Evolutionary conservation across 768 basidiomycete genomes (phyloP).

Genomic region (Leccinellum luteum): DNA sequence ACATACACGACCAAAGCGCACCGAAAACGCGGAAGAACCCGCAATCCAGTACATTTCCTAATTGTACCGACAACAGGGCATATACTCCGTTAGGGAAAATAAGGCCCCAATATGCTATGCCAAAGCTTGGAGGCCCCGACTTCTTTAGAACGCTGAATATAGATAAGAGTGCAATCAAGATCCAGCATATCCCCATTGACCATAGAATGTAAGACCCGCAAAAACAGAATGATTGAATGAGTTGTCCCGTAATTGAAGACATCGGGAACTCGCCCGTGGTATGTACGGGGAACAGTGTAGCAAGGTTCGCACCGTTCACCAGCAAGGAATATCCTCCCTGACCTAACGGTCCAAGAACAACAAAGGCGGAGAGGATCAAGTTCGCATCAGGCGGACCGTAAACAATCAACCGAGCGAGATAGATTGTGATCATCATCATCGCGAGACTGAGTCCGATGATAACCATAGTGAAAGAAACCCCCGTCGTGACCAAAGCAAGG

Average conservation of each 20-base stretch:
- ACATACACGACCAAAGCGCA: conserved; percentile 50
- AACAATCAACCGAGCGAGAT: conserved; percentile 43
- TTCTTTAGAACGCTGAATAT: conserved; percentile 33
- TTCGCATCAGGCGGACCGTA: conserved; percentile 39
- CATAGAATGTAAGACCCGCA: conserved; percentile 47
- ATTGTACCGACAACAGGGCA: conserved; percentile 46
- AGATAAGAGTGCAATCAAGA: conserved; percentile 42
- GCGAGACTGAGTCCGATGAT: conserved; percentile 47
- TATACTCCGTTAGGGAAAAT: conserved; percentile 58
- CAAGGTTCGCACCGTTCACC: conserved; percentile 39
- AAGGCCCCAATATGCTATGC: conserved; percentile 51
- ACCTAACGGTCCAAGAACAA: conserved; percentile 53
- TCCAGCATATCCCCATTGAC: conserved; percentile 57
- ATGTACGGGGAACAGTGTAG: conserved; percentile 34
- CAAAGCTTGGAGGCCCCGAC: conserved; percentile 39
- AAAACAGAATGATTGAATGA: conserved; percentile 44
- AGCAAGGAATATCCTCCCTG: conserved; percentile 49
- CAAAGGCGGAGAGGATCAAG: conserved; percentile 43
- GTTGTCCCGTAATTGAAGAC: conserved; percentile 36
- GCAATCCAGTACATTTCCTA: conserved; percentile 48
- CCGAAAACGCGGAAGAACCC: conserved; percentile 52
- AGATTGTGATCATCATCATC: conserved; percentile 48
- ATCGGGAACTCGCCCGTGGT: conserved; percentile 31
- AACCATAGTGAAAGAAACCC: conserved; percentile 43
- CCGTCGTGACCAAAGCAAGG: conserved; percentile 42